Evolutionary conservation across 75 land plant species (phyloP).

Genomic region (Larix kaempferi): DNA sequence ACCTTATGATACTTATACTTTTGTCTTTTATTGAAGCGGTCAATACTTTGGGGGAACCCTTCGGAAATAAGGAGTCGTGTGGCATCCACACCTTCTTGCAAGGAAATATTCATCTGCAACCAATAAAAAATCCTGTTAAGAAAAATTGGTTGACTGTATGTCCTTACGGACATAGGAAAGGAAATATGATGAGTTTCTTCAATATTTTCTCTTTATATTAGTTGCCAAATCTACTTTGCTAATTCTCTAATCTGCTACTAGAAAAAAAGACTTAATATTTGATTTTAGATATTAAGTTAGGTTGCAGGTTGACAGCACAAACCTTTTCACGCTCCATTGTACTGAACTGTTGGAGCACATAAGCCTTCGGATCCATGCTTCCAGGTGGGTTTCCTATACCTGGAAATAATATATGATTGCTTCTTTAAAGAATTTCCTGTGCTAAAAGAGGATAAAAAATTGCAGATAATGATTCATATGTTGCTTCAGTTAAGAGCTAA

Average conservation of each 20-base stretch:
- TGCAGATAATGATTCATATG: background rate
- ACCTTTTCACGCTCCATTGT: conserved; percentile 69
- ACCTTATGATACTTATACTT: conserved; percentile 68
- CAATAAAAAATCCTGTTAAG: background rate
- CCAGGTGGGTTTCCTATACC: conserved; percentile 97
- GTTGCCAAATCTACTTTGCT: background rate
- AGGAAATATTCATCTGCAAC: conserved; percentile 44
- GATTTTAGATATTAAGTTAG: background rate
- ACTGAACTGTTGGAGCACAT: conserved; percentile 78
- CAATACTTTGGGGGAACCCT: conserved; percentile 39
- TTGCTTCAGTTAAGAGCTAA: conserved; percentile 18
- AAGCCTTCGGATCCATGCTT: conserved; percentile 75
- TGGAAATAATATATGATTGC: conserved; percentile 20
- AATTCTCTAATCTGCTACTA: background rate
- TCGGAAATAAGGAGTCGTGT: conserved; percentile 38
- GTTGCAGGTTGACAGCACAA: background rate
- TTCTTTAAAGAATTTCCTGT: background rate
- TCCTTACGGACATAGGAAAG: background rate
- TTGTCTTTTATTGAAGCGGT: conserved; percentile 54
- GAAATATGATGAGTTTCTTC: conserved; percentile 4
- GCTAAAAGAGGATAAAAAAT: background rate
- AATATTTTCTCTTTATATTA: background rate
- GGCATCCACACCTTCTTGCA: conserved; percentile 55
- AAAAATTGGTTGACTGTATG: background rate
- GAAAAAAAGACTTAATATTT: background rate